Conservation (phyloP, 164 flowering plant species). For the Litsea cubeba region DNA sequence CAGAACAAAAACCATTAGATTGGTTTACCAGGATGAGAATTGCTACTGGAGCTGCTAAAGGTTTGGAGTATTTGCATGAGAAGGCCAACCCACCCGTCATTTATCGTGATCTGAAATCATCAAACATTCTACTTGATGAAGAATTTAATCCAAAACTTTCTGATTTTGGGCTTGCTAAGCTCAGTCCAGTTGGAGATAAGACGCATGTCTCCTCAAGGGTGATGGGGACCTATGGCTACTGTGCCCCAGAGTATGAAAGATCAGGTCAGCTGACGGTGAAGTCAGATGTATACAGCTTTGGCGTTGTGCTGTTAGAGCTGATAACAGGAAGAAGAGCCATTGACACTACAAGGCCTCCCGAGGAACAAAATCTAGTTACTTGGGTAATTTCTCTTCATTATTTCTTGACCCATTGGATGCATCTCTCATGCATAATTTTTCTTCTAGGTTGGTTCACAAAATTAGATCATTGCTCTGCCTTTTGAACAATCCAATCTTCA, state of each 20-base stretch:
- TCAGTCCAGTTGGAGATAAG: slow-evolving; percentile 41
- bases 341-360: slow-evolving; percentile 50
- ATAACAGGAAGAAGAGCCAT: slow-evolving; percentile 65
- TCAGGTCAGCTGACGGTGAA: slow-evolving; percentile 47
- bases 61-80: slow-evolving; percentile 60
- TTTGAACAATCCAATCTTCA: too few species aligned
- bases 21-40: slow-evolving; percentile 58
- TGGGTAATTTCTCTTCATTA: slow-evolving; percentile 41
- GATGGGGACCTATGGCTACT: slow-evolving; percentile 69
- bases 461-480: too few species aligned
- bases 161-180: slow-evolving; percentile 58
- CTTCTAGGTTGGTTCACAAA: background rate
- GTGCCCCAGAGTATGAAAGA: slow-evolving; percentile 64
- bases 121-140: slow-evolving; percentile 55
- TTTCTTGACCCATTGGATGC: background rate
- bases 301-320: slow-evolving; percentile 61
- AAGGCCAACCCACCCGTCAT: slow-evolving; percentile 61
- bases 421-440: background rate
- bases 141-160: slow-evolving; percentile 54
- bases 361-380: slow-evolving; percentile 59
- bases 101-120: slow-evolving; percentile 55
- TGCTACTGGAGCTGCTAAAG: slow-evolving; percentile 57
- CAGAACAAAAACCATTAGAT: slow-evolving; percentile 30
- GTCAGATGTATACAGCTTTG: slow-evolving; percentile 69
- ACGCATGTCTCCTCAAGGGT: slow-evolving; percentile 41